Evolutionary conservation across 306 rosid species (phyloP).

Genomic region (Clitoria ternatea): DNA sequence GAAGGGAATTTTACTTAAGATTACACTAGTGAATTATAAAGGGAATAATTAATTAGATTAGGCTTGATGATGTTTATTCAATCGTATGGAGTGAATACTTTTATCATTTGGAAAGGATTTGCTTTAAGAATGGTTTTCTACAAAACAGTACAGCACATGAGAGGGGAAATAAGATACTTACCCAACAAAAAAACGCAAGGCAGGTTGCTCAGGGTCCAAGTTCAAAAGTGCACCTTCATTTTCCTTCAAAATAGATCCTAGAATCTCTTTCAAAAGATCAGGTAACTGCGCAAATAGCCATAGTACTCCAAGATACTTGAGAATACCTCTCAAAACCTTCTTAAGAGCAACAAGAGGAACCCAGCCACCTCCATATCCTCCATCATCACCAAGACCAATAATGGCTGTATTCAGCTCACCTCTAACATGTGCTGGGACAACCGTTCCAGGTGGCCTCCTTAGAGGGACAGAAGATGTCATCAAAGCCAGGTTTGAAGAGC

Average conservation of each 20-base stretch:
- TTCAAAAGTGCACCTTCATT: conserved; percentile 95
- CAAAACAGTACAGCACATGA: no score
- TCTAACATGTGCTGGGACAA: conserved; percentile 95
- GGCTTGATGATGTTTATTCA: no score
- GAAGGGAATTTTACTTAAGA: no score
- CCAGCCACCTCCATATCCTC: conserved; percentile 99
- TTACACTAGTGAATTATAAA: no score
- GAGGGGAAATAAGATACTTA: conserved; percentile 27
- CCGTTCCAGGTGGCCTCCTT: conserved; percentile 85
- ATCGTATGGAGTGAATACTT: no score
- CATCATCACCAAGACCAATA: conserved; percentile 99
- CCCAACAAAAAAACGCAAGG: conserved; percentile 98
- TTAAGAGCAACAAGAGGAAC: conserved; percentile 98
- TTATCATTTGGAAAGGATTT: no score
- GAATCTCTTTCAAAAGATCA: conserved; percentile 82
- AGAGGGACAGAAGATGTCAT: conserved; percentile 58
- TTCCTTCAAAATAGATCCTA: conserved; percentile 95
- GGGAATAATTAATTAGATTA: no score
- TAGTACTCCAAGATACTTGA: conserved; percentile 96
- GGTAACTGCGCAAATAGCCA: conserved; percentile 99
- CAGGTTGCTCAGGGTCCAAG: conserved; percentile 99
- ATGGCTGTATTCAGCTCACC: conserved; percentile 98
- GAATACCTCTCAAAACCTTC: conserved; percentile 96
- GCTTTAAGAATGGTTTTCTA: no score
- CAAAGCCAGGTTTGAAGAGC: conserved; percentile 74